Conservation (phyloP, 805 yeast genomes). For the Suhomyces sp. region DNA sequence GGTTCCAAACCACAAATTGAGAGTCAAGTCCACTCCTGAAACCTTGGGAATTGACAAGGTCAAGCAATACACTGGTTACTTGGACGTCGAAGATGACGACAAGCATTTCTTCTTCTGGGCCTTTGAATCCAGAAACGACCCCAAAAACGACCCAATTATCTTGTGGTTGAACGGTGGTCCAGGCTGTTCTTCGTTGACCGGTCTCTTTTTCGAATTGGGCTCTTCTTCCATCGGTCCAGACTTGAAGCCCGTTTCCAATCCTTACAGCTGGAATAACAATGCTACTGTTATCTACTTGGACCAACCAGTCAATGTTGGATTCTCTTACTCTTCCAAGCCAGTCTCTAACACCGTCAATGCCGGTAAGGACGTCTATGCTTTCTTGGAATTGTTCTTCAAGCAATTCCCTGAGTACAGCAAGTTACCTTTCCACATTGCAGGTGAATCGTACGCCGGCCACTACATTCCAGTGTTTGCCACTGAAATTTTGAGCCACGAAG, state of each 20-base stretch:
- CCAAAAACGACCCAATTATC: slow-evolving; percentile 78
- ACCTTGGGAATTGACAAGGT: slow-evolving; percentile 77
- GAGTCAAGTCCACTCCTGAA: slow-evolving; percentile 60
- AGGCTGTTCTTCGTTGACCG: slow-evolving; percentile 90
- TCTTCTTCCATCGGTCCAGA: slow-evolving; percentile 72
- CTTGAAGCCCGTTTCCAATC: slow-evolving; percentile 71
- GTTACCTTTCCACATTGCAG: slow-evolving; percentile 78
- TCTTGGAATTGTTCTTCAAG: slow-evolving; percentile 78
- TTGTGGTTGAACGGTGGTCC: slow-evolving; percentile 97
- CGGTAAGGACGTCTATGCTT: slow-evolving; percentile 81
- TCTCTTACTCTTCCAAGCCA: slow-evolving; percentile 67
- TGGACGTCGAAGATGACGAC: slow-evolving; percentile 77
- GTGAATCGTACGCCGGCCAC: slow-evolving; percentile 93
- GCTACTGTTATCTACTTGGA: slow-evolving; percentile 90
- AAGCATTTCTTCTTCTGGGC: slow-evolving; percentile 93
- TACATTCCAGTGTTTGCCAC: slow-evolving; percentile 87
- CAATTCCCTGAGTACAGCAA: slow-evolving; percentile 70
- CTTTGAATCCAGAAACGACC: slow-evolving; percentile 88
- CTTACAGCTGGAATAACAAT: slow-evolving; percentile 85
- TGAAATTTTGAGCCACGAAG: slow-evolving; percentile 70
- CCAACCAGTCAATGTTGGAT: slow-evolving; percentile 93
- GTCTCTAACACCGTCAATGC: slow-evolving; percentile 77
- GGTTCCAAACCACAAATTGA: slow-evolving; percentile 51
- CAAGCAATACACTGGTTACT: slow-evolving; percentile 80
- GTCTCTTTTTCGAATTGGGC: slow-evolving; percentile 87